Evolutionary conservation across 225 moss, liverwort and hornwort genomes (phyloP).

Genomic region (Marchantia polymorpha): DNA sequence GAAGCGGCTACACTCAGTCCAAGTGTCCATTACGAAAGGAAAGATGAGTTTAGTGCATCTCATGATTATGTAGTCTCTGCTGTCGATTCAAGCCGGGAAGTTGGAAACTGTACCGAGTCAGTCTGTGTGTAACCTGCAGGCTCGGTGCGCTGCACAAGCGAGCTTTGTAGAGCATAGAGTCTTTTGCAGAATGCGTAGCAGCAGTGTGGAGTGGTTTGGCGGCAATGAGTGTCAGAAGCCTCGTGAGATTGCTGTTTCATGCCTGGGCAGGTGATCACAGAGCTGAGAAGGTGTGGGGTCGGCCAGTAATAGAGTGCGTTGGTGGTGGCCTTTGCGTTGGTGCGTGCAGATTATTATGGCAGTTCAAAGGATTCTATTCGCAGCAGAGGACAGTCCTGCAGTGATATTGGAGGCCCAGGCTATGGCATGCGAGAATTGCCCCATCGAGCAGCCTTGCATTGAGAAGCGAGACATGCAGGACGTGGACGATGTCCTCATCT

Average conservation of each 20-base stretch:
- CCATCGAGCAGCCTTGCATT: constrained; percentile 37
- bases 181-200: too few relatives aligned
- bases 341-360: constrained; percentile 84
- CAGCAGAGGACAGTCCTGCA: constrained; percentile 78
- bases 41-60: too few relatives aligned
- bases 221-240: neutral
- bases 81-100: too few relatives aligned
- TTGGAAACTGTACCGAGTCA: too few relatives aligned
- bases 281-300: constrained; percentile 3
- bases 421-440: constrained; percentile 53
- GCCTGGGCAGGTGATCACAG: neutral
- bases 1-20: too few relatives aligned
- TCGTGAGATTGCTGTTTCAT: neutral
- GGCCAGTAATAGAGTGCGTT: neutral
- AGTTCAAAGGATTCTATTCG: constrained; percentile 94
- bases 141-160: too few relatives aligned
- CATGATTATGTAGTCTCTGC: too few relatives aligned
- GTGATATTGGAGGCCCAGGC: constrained; percentile 91
- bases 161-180: too few relatives aligned
- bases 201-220: neutral
- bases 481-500: constrained; percentile 13
- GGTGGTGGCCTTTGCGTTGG: neutral
- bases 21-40: too few relatives aligned
- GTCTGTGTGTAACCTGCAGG: too few relatives aligned
- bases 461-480: constrained; percentile 41